A percentile compares a stretch with the other conserved stretches of the same genome.
Evolutionary conservation across 768 basidiomycete species (phyloP).

Genomic region (Mycena metata): DNA sequence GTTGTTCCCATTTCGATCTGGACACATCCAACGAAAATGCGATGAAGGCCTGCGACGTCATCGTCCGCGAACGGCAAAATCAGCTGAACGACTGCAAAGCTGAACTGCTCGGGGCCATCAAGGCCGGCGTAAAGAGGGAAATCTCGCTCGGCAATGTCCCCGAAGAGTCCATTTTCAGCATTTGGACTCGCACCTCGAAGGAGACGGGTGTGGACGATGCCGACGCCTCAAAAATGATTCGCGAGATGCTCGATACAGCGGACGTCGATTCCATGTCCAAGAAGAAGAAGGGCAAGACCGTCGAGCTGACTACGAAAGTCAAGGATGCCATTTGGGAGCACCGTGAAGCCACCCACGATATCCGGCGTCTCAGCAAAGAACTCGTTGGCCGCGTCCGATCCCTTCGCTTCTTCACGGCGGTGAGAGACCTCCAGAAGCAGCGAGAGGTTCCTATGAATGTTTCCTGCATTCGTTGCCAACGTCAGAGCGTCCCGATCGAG

Average conservation of each 20-base stretch:
- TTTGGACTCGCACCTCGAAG: conserved; percentile 78
- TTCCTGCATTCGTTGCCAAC: conserved; percentile 73
- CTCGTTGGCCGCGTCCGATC: conserved; percentile 92
- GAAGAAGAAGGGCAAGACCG: conserved; percentile 68
- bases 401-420: conserved; percentile 91
- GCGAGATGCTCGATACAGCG: conserved; percentile 72
- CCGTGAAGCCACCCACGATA: conserved; percentile 89
- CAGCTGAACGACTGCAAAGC: conserved; percentile 85
- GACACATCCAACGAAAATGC: conserved; percentile 81
- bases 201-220: conserved; percentile 83
- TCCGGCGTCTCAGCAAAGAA: conserved; percentile 88
- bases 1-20: conserved; percentile 95
- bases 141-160: conserved; percentile 72
- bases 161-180: conserved; percentile 84
- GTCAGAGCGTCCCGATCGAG: conserved; percentile 66
- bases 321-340: conserved; percentile 83
- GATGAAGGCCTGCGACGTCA: conserved; percentile 93
- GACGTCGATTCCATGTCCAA: conserved; percentile 62
- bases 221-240: conserved; percentile 76
- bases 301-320: conserved; percentile 64
- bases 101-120: conserved; percentile 77
- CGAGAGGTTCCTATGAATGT: conserved; percentile 69
- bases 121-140: conserved; percentile 76
- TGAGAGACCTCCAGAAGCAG: conserved; percentile 89
- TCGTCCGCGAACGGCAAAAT: conserved; percentile 83